Percentiles rank a stretch among this genome's conserved stretches.
Evolutionary conservation across 495 filamentous ascomycete species (phyloP).

Genomic region (Patellaria atrata): DNA sequence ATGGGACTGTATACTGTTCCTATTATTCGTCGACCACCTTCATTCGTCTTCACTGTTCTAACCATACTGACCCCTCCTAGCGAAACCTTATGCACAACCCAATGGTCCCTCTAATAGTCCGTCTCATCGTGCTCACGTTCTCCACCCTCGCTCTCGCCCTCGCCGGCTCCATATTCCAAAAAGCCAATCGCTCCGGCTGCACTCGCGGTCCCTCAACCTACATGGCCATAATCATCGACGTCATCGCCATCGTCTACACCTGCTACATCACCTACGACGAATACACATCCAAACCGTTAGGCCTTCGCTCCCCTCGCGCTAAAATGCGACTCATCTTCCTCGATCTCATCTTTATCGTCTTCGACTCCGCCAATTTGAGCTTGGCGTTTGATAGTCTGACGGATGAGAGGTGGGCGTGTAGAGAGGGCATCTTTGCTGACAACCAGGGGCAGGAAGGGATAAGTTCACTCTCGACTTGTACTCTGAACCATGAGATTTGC

Average conservation of each 20-base stretch:
- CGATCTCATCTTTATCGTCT: slow-evolving; percentile 91
- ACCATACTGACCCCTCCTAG: slow-evolving; percentile 1
- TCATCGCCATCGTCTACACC: slow-evolving; percentile 75
- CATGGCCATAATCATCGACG: slow-evolving; percentile 85
- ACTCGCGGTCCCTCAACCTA: slow-evolving; percentile 58
- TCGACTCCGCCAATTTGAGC: slow-evolving; percentile 81
- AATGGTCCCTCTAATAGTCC: slow-evolving; percentile 71
- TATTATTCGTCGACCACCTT: no score
- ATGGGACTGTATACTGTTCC: no score
- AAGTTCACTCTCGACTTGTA: slow-evolving; percentile 14
- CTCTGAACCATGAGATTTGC: slow-evolving; percentile 42
- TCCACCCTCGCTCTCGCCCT: slow-evolving; percentile 71
- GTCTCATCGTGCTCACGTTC: slow-evolving; percentile 68
- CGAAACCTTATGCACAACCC: slow-evolving; percentile 50
- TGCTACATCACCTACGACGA: slow-evolving; percentile 93
- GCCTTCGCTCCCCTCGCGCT: slow-evolving; percentile 62
- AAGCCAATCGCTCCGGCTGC: slow-evolving; percentile 30
- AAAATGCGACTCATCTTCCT: slow-evolving; percentile 81
- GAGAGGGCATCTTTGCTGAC: slow-evolving; percentile 19
- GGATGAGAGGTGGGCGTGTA: slow-evolving; percentile 53
- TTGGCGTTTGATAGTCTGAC: slow-evolving; percentile 74
- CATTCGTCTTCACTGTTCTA: no score
- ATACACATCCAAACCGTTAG: slow-evolving; percentile 84
- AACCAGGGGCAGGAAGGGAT: slow-evolving; percentile 18
- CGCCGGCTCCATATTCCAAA: slow-evolving; percentile 56